These are phyloP conservation scores for Lonicera japonica DNA, from an alignment of 129 eudicot genomes.

Conservation along the genomic window DNA sequence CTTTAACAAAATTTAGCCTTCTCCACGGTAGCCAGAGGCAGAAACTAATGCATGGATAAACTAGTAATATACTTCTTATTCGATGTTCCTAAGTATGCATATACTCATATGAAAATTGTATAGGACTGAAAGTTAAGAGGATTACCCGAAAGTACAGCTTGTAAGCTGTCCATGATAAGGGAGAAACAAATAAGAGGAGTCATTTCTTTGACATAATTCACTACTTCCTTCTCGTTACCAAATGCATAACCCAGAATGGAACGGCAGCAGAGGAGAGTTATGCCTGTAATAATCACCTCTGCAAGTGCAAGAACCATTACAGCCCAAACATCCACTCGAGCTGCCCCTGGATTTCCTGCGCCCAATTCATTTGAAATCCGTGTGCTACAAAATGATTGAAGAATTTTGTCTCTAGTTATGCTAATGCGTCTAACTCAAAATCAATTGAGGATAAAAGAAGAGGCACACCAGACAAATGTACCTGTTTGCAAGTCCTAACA, in stretches of 20 bases:
- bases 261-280: constrained; percentile 11
- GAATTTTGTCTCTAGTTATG: neutral
- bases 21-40: no score
- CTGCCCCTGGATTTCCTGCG: constrained; percentile 32
- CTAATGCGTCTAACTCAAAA: neutral
- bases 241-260: constrained; percentile 25
- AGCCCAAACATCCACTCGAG: constrained; percentile 12
- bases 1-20: no score
- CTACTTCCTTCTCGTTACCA: constrained; percentile 22
- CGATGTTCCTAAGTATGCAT: no score
- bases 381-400: constrained; percentile 18
- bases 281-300: constrained; percentile 16
- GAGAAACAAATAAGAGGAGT: constrained; percentile 24
- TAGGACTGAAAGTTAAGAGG: neutral
- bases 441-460: neutral
- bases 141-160: constrained; percentile 28
- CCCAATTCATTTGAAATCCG: constrained; percentile 33
- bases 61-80: no score
- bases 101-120: neutral
- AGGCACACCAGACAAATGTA: neutral
- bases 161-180: constrained; percentile 28
- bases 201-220: constrained; percentile 15
- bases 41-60: no score
- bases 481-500: neutral
- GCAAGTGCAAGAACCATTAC: constrained; percentile 18